Conservation (phyloP, 257 asterid genomes). For the Gentiana macrophylla region DNA sequence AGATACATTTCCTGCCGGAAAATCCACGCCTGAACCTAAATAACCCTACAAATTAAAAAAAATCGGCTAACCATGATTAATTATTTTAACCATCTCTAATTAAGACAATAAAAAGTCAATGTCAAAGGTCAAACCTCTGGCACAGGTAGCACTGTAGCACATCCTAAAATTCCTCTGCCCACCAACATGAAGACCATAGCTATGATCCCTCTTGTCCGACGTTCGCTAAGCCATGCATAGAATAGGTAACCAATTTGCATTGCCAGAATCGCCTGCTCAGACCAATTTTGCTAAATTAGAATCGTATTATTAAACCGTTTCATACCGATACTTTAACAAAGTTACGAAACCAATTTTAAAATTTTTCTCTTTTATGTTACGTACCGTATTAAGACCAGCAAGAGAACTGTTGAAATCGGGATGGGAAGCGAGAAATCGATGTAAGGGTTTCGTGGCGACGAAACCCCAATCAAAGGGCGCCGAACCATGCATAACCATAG, state of each 20-base stretch:
- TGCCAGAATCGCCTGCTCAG: constrained; percentile 48
- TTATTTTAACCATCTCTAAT: too few relatives aligned
- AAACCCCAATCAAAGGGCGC: constrained; percentile 37
- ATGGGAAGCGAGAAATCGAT: constrained; percentile 26
- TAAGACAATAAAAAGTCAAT: too few relatives aligned
- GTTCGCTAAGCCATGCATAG: constrained; percentile 78
- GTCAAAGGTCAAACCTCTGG: constrained; percentile 46
- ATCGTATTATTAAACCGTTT: too few relatives aligned
- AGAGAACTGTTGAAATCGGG: constrained; percentile 26
- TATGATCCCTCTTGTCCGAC: constrained; percentile 69
- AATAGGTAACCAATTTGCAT: constrained; percentile 77
- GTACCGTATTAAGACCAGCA: constrained; percentile 37
- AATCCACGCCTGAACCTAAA: constrained; percentile 87
- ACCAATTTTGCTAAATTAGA: too few relatives aligned
- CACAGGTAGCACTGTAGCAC: constrained; percentile 76
- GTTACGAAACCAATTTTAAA: too few relatives aligned
- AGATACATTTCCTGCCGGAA: constrained; percentile 86
- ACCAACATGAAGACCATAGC: constrained; percentile 93
- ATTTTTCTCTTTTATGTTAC: background rate
- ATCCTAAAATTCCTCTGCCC: constrained; percentile 88
- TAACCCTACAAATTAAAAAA: constrained; percentile 37
- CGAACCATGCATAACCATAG: constrained; percentile 28
- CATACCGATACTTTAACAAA: too few relatives aligned
- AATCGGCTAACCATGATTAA: too few relatives aligned
- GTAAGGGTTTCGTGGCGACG: constrained; percentile 19